phyloP scores from a whole-genome alignment of 768 basidiomycete species.

The Lactarius tabidus region DNA sequence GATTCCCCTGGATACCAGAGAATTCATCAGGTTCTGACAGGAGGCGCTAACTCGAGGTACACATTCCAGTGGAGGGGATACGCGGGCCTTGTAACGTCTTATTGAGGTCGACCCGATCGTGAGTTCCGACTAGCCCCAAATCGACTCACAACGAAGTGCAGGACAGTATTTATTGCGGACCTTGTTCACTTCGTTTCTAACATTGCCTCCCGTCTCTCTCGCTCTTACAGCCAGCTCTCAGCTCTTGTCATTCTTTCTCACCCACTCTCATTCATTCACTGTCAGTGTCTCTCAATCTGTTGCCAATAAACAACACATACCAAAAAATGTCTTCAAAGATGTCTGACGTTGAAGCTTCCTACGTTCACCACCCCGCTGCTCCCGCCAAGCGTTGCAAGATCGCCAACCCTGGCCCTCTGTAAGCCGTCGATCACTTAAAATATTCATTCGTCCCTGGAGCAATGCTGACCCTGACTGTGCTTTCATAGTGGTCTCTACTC shows the following conservation, averaged over 20 bases:
- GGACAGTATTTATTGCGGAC: background rate
- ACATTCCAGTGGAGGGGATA: background rate
- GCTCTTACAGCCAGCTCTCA: background rate
- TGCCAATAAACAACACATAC: background rate
- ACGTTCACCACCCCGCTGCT: background rate
- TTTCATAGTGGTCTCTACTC: conserved; percentile 70
- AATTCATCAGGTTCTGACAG: background rate
- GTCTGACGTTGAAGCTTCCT: conserved; percentile 8
- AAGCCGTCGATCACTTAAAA: too few species aligned
- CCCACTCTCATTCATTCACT: background rate
- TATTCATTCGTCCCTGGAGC: too few species aligned
- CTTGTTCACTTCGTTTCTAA: background rate
- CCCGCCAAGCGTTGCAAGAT: conserved; percentile 5
- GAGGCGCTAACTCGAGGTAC: background rate
- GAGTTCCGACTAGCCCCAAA: background rate
- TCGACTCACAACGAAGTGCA: background rate
- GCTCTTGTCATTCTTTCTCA: background rate
- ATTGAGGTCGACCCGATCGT: background rate
- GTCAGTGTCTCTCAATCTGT: background rate
- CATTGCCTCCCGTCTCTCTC: background rate
- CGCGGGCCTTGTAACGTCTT: background rate
- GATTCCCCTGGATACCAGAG: background rate
- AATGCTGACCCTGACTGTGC: conserved; percentile 45
- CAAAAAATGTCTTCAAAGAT: conserved; percentile 15
- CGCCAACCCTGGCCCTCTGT: conserved; percentile 54